phyloP scores from a whole-genome alignment of 2,329 filamentous ascomycete genomes.

The Sarocladium strictum region DNA sequence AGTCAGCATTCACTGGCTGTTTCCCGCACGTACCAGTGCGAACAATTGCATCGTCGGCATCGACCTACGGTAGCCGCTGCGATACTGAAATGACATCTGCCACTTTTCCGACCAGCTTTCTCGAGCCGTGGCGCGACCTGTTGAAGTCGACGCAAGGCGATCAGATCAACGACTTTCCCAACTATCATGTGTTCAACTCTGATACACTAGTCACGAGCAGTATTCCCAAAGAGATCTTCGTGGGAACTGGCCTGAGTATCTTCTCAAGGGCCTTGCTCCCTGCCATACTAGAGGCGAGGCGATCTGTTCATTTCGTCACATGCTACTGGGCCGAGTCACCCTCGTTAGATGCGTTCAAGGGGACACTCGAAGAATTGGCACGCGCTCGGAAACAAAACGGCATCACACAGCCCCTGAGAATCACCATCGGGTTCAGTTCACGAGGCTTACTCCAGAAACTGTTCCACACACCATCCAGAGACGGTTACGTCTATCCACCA shows the following conservation, averaged over 20 bases:
- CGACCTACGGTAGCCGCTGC: too few species aligned
- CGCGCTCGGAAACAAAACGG: slow-evolving; percentile 24
- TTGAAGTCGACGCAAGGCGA: slow-evolving; percentile 26
- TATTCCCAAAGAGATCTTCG: slow-evolving; percentile 38
- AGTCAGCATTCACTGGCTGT: too few species aligned
- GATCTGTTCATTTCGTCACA: slow-evolving; percentile 69
- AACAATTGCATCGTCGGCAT: too few species aligned
- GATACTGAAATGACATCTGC: neutral
- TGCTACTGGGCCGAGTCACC: slow-evolving; percentile 74
- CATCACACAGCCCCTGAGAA: slow-evolving; percentile 36
- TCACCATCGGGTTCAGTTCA: slow-evolving; percentile 74
- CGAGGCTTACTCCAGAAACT: slow-evolving; percentile 67
- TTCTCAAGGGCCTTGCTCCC: slow-evolving; percentile 52
- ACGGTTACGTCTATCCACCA: slow-evolving; percentile 57
- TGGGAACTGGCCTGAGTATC: slow-evolving; percentile 54
- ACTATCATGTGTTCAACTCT: slow-evolving; percentile 37
- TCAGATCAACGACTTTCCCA: slow-evolving; percentile 39
- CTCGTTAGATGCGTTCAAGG: slow-evolving; percentile 50
- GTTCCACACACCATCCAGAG: slow-evolving; percentile 58
- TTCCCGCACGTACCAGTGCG: too few species aligned
- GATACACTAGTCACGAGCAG: slow-evolving; percentile 44
- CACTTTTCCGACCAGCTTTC: slow-evolving; percentile 30
- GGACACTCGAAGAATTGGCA: slow-evolving; percentile 56
- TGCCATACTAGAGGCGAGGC: slow-evolving; percentile 51
- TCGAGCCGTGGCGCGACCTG: slow-evolving; percentile 30